Percentiles rank a stretch among this genome's conserved stretches.
phyloP scores from a whole-genome alignment of 805 yeast genomes.

The Ogataea haglerorum region DNA sequence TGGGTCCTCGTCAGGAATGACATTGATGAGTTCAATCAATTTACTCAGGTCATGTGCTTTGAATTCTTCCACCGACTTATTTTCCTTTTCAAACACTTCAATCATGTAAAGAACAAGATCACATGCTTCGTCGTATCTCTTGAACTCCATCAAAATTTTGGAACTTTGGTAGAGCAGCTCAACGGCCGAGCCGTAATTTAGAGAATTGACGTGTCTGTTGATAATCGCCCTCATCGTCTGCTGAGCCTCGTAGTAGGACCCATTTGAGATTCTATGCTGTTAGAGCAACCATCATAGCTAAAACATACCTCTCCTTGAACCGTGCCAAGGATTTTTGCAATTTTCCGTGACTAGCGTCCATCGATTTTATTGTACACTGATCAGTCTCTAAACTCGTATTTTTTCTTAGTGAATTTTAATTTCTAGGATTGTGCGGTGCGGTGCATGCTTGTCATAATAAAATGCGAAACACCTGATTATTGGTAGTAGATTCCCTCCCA shows the following conservation, averaged over 20 bases:
- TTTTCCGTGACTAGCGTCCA: conserved; percentile 34
- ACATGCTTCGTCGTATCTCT: conserved; percentile 76
- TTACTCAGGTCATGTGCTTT: conserved; percentile 31
- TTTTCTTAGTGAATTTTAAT: background rate
- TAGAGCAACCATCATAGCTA: background rate
- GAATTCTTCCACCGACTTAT: conserved; percentile 33
- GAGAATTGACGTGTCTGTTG: conserved; percentile 72
- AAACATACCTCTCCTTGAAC: conserved; percentile 45
- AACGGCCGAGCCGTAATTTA: conserved; percentile 66
- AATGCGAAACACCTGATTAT: background rate
- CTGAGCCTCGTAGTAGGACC: conserved; percentile 91
- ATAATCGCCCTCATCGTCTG: conserved; percentile 90
- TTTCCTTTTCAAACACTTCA: conserved; percentile 57
- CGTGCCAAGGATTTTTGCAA: conserved; percentile 59
- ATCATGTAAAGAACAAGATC: conserved; percentile 72
- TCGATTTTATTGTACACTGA: conserved; percentile 8
- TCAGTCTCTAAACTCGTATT: background rate
- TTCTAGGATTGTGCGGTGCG: background rate
- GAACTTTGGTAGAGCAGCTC: conserved; percentile 74
- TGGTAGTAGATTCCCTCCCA: conserved; percentile 18
- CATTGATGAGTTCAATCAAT: conserved; percentile 39
- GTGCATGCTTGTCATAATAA: no score
- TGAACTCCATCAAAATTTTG: conserved; percentile 58
- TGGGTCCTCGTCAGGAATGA: conserved; percentile 50
- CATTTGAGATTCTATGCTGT: conserved; percentile 54